Evolutionary conservation across 805 yeast genomes (phyloP).

Genomic region (Wickerhamiella sorbophila): DNA sequence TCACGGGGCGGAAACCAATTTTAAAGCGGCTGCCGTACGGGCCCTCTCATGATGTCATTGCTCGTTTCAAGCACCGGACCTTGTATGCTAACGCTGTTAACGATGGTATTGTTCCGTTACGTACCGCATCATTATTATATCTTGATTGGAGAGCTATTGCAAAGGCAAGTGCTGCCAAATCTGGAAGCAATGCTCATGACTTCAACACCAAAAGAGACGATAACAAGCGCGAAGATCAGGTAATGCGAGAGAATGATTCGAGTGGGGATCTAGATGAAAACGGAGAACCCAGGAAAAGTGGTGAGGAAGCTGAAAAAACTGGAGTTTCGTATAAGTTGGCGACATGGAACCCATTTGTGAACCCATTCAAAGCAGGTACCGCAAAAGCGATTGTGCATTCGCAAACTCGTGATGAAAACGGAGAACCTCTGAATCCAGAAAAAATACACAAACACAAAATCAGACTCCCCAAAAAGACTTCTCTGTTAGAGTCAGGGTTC

Average conservation of each 20-base stretch:
- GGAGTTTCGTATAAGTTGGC: background rate
- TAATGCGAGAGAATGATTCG: background rate
- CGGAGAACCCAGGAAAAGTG: constrained; percentile 1
- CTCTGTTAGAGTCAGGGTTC: constrained; percentile 66
- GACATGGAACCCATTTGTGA: constrained; percentile 1
- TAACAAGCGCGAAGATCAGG: constrained; percentile 3
- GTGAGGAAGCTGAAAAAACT: constrained; percentile 27
- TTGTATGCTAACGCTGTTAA: constrained; percentile 79
- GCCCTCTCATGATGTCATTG: constrained; percentile 51
- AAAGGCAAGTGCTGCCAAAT: constrained; percentile 31
- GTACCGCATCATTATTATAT: constrained; percentile 76
- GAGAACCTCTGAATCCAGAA: constrained; percentile 9
- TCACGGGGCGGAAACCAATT: constrained; percentile 39
- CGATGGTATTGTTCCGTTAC: constrained; percentile 90
- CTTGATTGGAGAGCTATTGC: constrained; percentile 70
- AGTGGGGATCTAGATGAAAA: background rate
- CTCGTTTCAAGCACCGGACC: constrained; percentile 54
- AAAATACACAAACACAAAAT: constrained; percentile 8
- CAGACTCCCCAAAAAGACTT: constrained; percentile 34
- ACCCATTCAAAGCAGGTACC: constrained; percentile 20
- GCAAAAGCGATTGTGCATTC: constrained; percentile 24
- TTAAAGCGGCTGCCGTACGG: constrained; percentile 62
- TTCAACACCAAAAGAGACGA: background rate
- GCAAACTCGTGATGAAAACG: constrained; percentile 15
- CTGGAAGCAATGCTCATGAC: constrained; percentile 12